Evolutionary conservation across 768 basidiomycete species (phyloP).

Genomic region (Russula sp.): DNA sequence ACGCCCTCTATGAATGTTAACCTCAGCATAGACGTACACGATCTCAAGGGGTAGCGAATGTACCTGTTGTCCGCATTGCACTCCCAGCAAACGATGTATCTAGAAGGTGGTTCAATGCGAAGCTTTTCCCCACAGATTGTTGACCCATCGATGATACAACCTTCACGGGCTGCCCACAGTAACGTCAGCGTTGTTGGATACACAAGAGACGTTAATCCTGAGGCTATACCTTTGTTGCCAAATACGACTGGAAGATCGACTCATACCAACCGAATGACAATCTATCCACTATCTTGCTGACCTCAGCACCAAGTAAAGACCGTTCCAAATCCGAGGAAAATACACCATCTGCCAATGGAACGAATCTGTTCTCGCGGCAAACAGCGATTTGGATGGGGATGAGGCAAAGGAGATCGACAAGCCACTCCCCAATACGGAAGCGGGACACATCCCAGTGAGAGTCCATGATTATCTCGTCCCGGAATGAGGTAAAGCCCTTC

Average conservation of each 20-base stretch:
- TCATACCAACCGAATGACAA: constrained; percentile 62
- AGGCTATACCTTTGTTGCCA: constrained; percentile 42
- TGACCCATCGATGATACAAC: constrained; percentile 67
- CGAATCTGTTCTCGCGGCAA: constrained; percentile 50
- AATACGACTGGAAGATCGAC: constrained; percentile 53
- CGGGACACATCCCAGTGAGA: constrained; percentile 28
- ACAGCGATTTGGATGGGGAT: constrained; percentile 60
- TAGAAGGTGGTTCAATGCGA: constrained; percentile 49
- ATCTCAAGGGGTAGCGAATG: constrained; percentile 36
- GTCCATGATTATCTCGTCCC: not conserved
- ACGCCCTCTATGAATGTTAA: constrained; percentile 43
- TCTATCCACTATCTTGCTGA: constrained; percentile 47
- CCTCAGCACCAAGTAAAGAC: constrained; percentile 50
- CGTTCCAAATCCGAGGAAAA: constrained; percentile 43
- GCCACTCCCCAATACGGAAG: constrained; percentile 51
- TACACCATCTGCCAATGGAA: constrained; percentile 54
- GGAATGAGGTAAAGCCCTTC: constrained; percentile 27
- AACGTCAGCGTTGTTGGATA: not conserved
- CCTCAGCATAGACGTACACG: not conserved
- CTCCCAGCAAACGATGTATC: constrained; percentile 61
- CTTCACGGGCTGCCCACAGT: constrained; percentile 41
- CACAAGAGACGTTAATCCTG: not conserved
- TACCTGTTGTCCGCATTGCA: constrained; percentile 55
- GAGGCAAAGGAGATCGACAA: constrained; percentile 51
- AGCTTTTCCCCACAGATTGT: constrained; percentile 60